Evolutionary conservation across 2,329 filamentous ascomycete species (phyloP), one percentile per base, ranked within the genome.

Genomic region (Aspergillus sp.): DNA sequence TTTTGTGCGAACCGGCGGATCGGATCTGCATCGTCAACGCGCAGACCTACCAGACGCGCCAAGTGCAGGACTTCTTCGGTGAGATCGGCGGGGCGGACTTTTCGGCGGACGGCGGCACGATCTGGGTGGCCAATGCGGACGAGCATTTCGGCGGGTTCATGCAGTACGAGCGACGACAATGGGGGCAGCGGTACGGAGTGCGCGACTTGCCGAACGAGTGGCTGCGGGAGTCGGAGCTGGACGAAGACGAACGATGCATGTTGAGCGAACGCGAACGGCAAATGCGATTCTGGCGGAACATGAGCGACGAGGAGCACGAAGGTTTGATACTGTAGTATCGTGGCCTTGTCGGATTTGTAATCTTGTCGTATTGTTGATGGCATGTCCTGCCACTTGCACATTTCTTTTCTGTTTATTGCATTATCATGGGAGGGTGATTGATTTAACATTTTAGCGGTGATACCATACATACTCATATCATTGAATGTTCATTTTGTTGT

Each of bases 61-160:
- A 80, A 59, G 74, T 77, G 4, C 74, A 79, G 45, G 77, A 80
- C 60, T 80, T 80, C 67, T 80, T 80, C 20, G 78, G 78, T 4
- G 78, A 80, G 55, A 75, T 80, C 29, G 77, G 74, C 6, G 78
- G 78, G 2, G 76, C 77, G 0, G 75, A 77, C 57, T 79, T 74
- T 55, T 70, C 73, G 22, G 75, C 76, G 1, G 77, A 80, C 57
- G 78, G 78, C 6, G 64, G 70, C 11, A 65, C 67, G 7, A 73
- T 80, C 61, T 80, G 76, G 75, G 75, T 79, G 32, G 75, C 77
- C 6, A 80, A 80, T 57, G 73, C 77, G 14, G 78, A 80, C 62
- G 67, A 69, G 9, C 69, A 73, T 18, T 78, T 78, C 59, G 78
- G 78, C 29, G 78, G 78, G 1, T 74, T 80, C 45, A 78, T 80